These are phyloP conservation scores for Monilinia fructigena DNA, from an alignment of 2,329 filamentous ascomycete species.

Conservation along the genomic window DNA sequence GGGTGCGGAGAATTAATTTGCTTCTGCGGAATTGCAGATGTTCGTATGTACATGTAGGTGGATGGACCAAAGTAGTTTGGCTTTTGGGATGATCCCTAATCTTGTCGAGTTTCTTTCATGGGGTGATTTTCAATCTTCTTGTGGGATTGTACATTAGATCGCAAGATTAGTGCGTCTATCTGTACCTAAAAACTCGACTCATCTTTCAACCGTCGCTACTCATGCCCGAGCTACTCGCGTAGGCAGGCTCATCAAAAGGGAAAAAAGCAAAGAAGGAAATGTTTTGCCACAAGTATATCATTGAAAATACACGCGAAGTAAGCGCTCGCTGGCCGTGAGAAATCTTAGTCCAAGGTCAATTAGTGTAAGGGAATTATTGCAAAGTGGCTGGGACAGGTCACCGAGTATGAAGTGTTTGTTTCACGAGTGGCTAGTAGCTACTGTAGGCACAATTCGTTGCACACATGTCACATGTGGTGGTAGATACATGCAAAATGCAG, in stretches of 20 bases:
- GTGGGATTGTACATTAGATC: too few relatives aligned
- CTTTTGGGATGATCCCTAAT: too few relatives aligned
- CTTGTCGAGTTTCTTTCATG: too few relatives aligned
- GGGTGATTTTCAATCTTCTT: too few relatives aligned
- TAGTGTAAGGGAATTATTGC: neutral
- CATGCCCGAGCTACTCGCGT: neutral
- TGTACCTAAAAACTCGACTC: constrained; percentile 3
- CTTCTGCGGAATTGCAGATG: too few relatives aligned
- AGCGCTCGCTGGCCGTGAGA: neutral
- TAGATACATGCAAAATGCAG: too few relatives aligned
- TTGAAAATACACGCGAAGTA: neutral
- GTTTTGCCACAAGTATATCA: neutral
- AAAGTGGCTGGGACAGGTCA: constrained; percentile 1
- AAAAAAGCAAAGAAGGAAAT: too few relatives aligned
- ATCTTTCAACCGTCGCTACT: constrained; percentile 9
- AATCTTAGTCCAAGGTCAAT: neutral
- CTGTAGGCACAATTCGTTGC: constrained; percentile 6
- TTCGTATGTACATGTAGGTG: too few relatives aligned
- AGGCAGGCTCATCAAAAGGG: neutral
- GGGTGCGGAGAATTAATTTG: too few relatives aligned
- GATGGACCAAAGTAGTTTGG: too few relatives aligned
- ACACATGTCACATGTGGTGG: neutral
- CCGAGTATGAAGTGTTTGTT: constrained; percentile 12
- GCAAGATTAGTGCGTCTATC: neutral
- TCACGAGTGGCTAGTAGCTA: neutral